Base-by-base conservation (phyloP, 140 eudicot species). In the Ambrosia hybrid region DNA sequence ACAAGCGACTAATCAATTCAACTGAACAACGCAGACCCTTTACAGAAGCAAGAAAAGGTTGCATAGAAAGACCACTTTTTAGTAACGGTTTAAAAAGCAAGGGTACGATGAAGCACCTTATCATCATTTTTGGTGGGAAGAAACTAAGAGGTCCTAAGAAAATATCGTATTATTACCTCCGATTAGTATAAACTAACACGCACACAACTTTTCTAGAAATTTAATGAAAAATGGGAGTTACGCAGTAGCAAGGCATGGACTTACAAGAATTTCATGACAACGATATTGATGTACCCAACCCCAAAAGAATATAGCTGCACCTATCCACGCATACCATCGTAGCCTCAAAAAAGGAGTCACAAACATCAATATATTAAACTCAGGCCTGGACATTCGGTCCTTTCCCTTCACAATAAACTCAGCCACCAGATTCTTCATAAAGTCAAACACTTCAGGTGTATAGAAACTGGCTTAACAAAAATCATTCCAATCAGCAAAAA, bases 261-360 rank as follows among this genome's bases (percentile, higher is more conserved):
- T 87, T 75, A 90, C 98, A 79, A 93, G 98, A 62, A 93, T 90
- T 65, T 80, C 86, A 86, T 93, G 99, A 78, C 97, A 95, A 69
- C 88, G 88, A 45, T 38, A 80, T 71, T 95, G 99, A 87, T 95
- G 97, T 74, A 86, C 49, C 95, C 96, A 91, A 62, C 99, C 99
- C 96, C 91, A 91, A 14, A 78, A 76, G 67, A 95, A 95, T 43
- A 88, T 65, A 79, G 77, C 86, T 10, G 86, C 96, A 65, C 99
- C 99, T 21, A 90, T 45, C 99, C 99, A 95, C 13, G 84, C 73
- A 46, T 83, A 78, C 97, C 97, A 94, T 30, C 85, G 80, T 69
- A 88, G 90, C 62, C 76, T 85, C 81, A 21, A 84, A 63, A 16
- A 94, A 71, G 95, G 95, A 78, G 57, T 59, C 72, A 95, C 70